Conservation (phyloP, 2,329 filamentous ascomycete species). For the Venturia nashicola region DNA sequence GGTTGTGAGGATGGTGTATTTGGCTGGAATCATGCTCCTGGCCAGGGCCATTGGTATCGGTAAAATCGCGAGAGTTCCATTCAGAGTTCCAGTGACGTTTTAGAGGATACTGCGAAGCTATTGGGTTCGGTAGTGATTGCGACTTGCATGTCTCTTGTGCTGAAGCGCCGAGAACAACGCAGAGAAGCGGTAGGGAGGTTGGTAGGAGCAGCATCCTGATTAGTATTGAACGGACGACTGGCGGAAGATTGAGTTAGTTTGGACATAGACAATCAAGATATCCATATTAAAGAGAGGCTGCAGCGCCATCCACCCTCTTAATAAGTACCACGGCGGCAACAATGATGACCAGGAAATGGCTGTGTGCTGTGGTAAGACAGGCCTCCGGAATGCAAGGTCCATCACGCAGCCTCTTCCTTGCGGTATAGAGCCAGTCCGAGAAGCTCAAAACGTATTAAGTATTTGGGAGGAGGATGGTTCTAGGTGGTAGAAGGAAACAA, state of each 20-base stretch:
- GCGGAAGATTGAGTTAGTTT: background rate
- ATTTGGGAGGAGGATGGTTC: background rate
- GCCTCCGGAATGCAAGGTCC: background rate
- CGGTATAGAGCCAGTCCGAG: background rate
- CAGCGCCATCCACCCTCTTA: background rate
- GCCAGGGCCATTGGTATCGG: constrained; percentile 38
- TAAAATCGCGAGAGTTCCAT: constrained; percentile 40
- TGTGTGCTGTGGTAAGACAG: background rate
- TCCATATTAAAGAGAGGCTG: background rate
- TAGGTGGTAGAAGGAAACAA: background rate
- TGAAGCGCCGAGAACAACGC: background rate
- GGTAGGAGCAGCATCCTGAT: constrained; percentile 3
- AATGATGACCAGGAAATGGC: background rate
- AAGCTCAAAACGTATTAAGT: background rate
- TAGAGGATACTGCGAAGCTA: constrained; percentile 34
- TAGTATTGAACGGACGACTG: background rate
- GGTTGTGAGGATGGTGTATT: constrained; percentile 38
- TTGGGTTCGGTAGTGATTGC: constrained; percentile 33
- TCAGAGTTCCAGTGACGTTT: constrained; percentile 40
- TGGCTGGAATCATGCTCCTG: constrained; percentile 34
- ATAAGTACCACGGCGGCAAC: background rate
- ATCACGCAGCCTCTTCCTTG: background rate
- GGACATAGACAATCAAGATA: too few relatives aligned
- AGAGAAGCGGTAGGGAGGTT: background rate
- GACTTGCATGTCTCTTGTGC: constrained; percentile 15